A percentile compares a stretch with the other conserved stretches of the same genome.
Evolutionary conservation across 257 asterid genomes (phyloP).

Genomic region (Voacanga thouarsii): DNA sequence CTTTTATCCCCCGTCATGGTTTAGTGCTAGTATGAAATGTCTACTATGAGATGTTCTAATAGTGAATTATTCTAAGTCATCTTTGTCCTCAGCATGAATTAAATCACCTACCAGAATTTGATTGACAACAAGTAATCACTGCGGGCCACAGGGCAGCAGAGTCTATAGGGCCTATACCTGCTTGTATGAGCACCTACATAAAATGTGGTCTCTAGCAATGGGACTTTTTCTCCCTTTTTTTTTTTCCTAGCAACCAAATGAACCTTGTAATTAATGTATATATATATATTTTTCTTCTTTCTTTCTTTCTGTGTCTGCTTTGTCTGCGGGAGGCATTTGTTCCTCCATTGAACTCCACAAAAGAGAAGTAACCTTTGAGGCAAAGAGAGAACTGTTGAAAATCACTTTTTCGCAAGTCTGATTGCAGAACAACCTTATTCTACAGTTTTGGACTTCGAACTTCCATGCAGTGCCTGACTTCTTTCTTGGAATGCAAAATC

Average conservation of each 20-base stretch:
- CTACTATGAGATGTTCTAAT: neutral
- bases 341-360: slow-evolving; percentile 29
- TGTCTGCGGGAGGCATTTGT: slow-evolving; percentile 28
- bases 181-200: slow-evolving; percentile 34
- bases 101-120: too few relatives aligned
- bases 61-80: neutral
- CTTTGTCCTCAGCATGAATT: too few relatives aligned
- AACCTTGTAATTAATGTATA: slow-evolving; percentile 33
- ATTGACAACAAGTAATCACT: too few relatives aligned
- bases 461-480: slow-evolving; percentile 28
- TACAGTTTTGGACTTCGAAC: slow-evolving; percentile 42
- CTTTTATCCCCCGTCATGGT: neutral
- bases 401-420: slow-evolving; percentile 26
- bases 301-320: slow-evolving; percentile 17
- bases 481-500: slow-evolving; percentile 32
- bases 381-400: slow-evolving; percentile 23
- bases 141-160: slow-evolving; percentile 25
- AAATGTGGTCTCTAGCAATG: slow-evolving; percentile 34
- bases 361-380: slow-evolving; percentile 21
- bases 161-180: slow-evolving; percentile 12
- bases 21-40: neutral
- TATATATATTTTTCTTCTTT: neutral
- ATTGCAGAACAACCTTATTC: slow-evolving; percentile 53
- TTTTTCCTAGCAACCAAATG: slow-evolving; percentile 26
- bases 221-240: slow-evolving; percentile 43